Conservation (phyloP, 2,329 filamentous ascomycete genomes). For the Dryadomyces quercus-mongolicae region DNA sequence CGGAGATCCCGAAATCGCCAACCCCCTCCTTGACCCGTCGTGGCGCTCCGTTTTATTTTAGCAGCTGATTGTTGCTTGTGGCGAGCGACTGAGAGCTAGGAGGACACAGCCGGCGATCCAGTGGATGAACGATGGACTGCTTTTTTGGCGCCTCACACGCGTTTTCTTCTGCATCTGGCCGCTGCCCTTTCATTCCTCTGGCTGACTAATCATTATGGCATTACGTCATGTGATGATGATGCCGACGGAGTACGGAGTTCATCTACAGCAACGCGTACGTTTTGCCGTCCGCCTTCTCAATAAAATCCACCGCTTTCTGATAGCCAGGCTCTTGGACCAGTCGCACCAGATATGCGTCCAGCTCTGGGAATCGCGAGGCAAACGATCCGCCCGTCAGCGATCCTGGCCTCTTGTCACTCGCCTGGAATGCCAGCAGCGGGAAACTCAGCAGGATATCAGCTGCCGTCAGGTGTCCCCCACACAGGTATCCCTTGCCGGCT, state of each 20-base stretch:
- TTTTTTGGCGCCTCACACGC: neutral
- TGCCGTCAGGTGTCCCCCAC: slow-evolving; percentile 34
- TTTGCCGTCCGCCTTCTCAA: slow-evolving; percentile 34
- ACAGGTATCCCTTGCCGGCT: slow-evolving; percentile 30
- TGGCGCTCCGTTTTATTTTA: neutral
- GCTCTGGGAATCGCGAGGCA: slow-evolving; percentile 24
- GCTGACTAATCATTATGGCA: too few relatives aligned
- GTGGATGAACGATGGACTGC: neutral
- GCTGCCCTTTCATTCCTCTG: too few relatives aligned
- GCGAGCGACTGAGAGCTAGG: too few relatives aligned
- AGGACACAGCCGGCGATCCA: neutral
- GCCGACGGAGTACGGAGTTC: too few relatives aligned
- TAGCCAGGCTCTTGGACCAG: slow-evolving; percentile 36
- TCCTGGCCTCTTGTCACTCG: neutral
- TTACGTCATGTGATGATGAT: neutral
- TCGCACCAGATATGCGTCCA: slow-evolving; percentile 33
- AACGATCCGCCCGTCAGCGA: slow-evolving; percentile 12
- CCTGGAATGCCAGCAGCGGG: slow-evolving; percentile 31
- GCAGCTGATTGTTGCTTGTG: neutral
- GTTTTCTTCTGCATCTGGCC: neutral
- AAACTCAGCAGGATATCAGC: slow-evolving; percentile 39
- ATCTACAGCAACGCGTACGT: slow-evolving; percentile 11
- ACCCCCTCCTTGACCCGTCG: too few relatives aligned
- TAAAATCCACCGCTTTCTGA: slow-evolving; percentile 32
- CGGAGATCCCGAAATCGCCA: neutral